A percentile compares a stretch with the other conserved stretches of the same genome.
Evolutionary conservation across 345 rosid species (phyloP).

Genomic region (Eucalyptus paniculata): DNA sequence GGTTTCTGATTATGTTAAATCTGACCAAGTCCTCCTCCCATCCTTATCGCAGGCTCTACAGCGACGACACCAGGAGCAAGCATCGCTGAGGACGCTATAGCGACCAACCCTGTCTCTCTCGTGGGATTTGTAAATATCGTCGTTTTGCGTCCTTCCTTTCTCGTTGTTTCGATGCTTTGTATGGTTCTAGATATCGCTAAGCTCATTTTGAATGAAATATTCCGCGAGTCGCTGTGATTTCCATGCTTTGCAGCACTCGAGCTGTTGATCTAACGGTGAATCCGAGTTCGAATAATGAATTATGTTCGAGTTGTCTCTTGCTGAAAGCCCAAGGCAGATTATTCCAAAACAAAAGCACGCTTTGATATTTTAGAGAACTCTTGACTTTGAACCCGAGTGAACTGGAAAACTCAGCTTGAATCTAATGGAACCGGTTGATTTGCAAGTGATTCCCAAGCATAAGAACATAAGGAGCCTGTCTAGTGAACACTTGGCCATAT

Average conservation of each 20-base stretch:
- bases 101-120: background rate
- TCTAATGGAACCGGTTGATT: background rate
- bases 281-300: background rate
- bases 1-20: background rate
- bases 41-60: conserved; percentile 60
- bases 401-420: background rate
- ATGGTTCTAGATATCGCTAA: background rate
- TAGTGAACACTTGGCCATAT: background rate
- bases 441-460: background rate
- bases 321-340: background rate
- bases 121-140: background rate
- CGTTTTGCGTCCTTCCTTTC: background rate
- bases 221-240: background rate
- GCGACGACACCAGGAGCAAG: conserved; percentile 79
- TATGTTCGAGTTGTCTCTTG: background rate
- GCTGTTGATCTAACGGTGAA: background rate
- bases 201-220: background rate
- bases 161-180: background rate
- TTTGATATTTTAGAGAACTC: background rate
- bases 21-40: background rate
- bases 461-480: background rate
- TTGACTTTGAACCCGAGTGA: background rate
- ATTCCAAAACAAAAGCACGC: background rate
- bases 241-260: background rate
- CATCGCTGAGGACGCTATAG: conserved; percentile 16